Evolutionary conservation across 352 stramenopile species (phyloP).

Genomic region (Phytophthora ramorum): DNA sequence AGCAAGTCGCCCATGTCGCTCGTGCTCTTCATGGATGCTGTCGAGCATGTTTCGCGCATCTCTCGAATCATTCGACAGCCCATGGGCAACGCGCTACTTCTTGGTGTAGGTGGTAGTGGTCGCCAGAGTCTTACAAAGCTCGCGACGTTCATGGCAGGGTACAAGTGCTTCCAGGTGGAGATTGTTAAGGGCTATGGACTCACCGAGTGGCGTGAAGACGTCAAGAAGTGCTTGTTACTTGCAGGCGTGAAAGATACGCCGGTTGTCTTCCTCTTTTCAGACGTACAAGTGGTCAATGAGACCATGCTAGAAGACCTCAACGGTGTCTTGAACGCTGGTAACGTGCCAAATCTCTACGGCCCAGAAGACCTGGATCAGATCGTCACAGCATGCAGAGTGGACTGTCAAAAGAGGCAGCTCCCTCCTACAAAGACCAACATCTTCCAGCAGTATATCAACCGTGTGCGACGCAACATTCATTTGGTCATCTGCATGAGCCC

Average conservation of each 20-base stretch:
- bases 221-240: slow-evolving; percentile 91
- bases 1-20: slow-evolving; percentile 92
- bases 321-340: slow-evolving; percentile 94
- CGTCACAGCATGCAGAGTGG: slow-evolving; percentile 87
- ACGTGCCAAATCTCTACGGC: slow-evolving; percentile 94
- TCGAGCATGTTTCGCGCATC: slow-evolving; percentile 88
- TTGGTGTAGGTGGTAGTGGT: slow-evolving; percentile 93
- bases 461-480: slow-evolving; percentile 93
- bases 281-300: slow-evolving; percentile 95
- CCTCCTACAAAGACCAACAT: slow-evolving; percentile 95
- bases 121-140: slow-evolving; percentile 93
- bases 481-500: slow-evolving; percentile 92
- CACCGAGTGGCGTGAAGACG: slow-evolving; percentile 93
- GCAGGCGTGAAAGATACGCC: slow-evolving; percentile 92
- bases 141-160: slow-evolving; percentile 94
- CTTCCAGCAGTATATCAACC: slow-evolving; percentile 94
- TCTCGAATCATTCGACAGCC: slow-evolving; percentile 83
- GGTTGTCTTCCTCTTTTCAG: slow-evolving; percentile 94
- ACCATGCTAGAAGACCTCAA: slow-evolving; percentile 97
- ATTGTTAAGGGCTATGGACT: slow-evolving; percentile 95
- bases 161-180: slow-evolving; percentile 95
- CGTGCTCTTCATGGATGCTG: slow-evolving; percentile 88
- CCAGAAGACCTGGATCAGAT: slow-evolving; percentile 94
- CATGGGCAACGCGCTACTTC: slow-evolving; percentile 90
- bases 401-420: slow-evolving; percentile 93